These are phyloP conservation scores for Hymenochaete sp. DNA, from an alignment of 1,284 basidiomycete genomes.

Conservation along the genomic window DNA sequence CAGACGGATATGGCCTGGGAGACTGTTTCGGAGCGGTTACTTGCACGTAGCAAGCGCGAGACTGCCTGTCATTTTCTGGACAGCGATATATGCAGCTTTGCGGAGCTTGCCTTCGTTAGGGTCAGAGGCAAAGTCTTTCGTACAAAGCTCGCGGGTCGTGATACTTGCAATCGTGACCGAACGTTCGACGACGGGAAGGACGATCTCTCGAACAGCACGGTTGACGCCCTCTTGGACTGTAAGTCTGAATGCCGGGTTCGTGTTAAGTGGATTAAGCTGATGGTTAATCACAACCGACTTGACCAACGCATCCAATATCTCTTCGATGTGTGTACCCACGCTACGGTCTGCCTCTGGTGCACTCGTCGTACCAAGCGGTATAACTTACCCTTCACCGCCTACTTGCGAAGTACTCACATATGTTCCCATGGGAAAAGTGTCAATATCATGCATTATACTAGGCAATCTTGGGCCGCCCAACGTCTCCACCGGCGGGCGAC, in stretches of 20 bases:
- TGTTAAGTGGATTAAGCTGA: constrained; percentile 63
- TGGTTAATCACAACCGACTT: constrained; percentile 75
- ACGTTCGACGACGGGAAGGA: constrained; percentile 94
- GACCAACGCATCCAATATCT: constrained; percentile 68
- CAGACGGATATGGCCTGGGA: constrained; percentile 83
- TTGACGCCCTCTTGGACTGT: constrained; percentile 90
- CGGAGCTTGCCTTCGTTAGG: constrained; percentile 86
- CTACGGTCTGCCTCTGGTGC: constrained; percentile 56
- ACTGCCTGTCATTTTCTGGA: constrained; percentile 94
- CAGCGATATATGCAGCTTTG: constrained; percentile 87
- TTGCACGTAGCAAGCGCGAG: constrained; percentile 98
- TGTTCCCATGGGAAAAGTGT: constrained; percentile 58
- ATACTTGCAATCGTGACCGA: constrained; percentile 99
- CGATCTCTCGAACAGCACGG: constrained; percentile 95
- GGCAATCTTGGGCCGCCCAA: constrained; percentile 49
- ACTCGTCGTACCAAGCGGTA: constrained; percentile 47
- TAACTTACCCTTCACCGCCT: constrained; percentile 47
- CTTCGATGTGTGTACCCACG: constrained; percentile 64
- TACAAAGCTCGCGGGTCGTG: constrained; percentile 91
- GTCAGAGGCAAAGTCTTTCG: constrained; percentile 96
- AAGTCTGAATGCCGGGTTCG: constrained; percentile 82
- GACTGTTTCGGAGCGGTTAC: constrained; percentile 90
- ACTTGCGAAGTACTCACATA: constrained; percentile 51
- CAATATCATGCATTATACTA: constrained; percentile 65
- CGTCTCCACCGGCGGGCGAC: constrained; percentile 48